Conservation (phyloP, 257 asterid species). For the Nicotiana tomentosiformis region DNA sequence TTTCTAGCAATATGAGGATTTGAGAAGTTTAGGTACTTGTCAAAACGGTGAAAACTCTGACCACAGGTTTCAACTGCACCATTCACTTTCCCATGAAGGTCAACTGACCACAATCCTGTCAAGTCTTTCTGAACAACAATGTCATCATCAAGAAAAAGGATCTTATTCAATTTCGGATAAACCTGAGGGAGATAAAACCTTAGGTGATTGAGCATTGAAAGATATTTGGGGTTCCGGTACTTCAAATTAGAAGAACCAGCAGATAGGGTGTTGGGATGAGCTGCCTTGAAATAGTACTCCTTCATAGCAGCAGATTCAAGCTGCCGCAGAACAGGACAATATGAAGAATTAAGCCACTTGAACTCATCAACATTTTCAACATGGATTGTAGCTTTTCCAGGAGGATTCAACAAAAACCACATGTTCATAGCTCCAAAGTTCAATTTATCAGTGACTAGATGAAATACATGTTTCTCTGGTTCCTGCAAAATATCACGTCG, state of each 20-base stretch:
- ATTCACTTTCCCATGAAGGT: slow-evolving; percentile 86
- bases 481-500: slow-evolving; percentile 53
- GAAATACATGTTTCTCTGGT: slow-evolving; percentile 91
- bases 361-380: slow-evolving; percentile 96
- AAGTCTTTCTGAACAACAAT: slow-evolving; percentile 97
- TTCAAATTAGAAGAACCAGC: slow-evolving; percentile 92
- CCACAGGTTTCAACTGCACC: slow-evolving; percentile 99
- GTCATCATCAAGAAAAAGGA: slow-evolving; percentile 97
- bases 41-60: slow-evolving; percentile 92
- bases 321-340: slow-evolving; percentile 87
- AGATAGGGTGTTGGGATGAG: slow-evolving; percentile 86
- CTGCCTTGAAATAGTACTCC: slow-evolving; percentile 92
- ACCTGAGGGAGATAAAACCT: slow-evolving; percentile 96
- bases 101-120: slow-evolving; percentile 86
- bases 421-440: slow-evolving; percentile 98
- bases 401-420: slow-evolving; percentile 99
- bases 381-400: slow-evolving; percentile 92
- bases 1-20: slow-evolving; percentile 85
- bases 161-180: slow-evolving; percentile 87
- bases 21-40: slow-evolving; percentile 91
- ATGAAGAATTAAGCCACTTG: slow-evolving; percentile 96
- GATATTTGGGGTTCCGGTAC: slow-evolving; percentile 96
- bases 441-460: slow-evolving; percentile 95
- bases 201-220: slow-evolving; percentile 95
- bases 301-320: slow-evolving; percentile 97